Conservation (phyloP, 2,329 filamentous ascomycete genomes). For the Microcyclosporella mali region DNA sequence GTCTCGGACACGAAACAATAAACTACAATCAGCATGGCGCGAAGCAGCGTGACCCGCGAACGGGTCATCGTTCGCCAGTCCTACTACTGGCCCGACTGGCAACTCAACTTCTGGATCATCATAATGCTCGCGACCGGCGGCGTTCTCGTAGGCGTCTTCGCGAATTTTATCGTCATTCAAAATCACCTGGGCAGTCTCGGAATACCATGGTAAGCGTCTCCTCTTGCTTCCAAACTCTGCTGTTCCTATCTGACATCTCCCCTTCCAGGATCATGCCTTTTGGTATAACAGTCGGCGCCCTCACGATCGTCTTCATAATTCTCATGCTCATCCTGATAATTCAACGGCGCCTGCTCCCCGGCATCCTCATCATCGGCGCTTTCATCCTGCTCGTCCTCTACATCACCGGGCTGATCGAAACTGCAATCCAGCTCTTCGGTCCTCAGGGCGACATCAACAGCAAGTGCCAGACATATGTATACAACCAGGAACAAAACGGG, state of each 20-base stretch:
- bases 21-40: slow-evolving; percentile 23
- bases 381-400: slow-evolving; percentile 59
- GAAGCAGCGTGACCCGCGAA: slow-evolving; percentile 24
- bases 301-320: slow-evolving; percentile 54
- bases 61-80: slow-evolving; percentile 42
- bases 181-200: slow-evolving; percentile 46
- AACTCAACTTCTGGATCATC: slow-evolving; percentile 60
- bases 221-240: neutral
- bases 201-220: slow-evolving; percentile 52
- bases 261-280: slow-evolving; percentile 60
- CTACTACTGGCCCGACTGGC: slow-evolving; percentile 60
- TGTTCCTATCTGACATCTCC: neutral
- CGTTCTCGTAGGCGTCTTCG: slow-evolving; percentile 54
- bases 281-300: slow-evolving; percentile 52
- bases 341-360: slow-evolving; percentile 52
- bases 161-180: slow-evolving; percentile 55
- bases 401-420: slow-evolving; percentile 58
- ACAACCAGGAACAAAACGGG: slow-evolving; percentile 42
- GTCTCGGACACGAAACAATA: neutral
- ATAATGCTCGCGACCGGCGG: slow-evolving; percentile 54
- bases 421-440: slow-evolving; percentile 56
- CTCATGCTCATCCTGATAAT: slow-evolving; percentile 52
- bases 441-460: slow-evolving; percentile 50
- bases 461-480: slow-evolving; percentile 55
- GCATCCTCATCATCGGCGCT: slow-evolving; percentile 53